phyloP scores from a whole-genome alignment of 2,329 filamentous ascomycete species.

The Nothophoma quercina region DNA sequence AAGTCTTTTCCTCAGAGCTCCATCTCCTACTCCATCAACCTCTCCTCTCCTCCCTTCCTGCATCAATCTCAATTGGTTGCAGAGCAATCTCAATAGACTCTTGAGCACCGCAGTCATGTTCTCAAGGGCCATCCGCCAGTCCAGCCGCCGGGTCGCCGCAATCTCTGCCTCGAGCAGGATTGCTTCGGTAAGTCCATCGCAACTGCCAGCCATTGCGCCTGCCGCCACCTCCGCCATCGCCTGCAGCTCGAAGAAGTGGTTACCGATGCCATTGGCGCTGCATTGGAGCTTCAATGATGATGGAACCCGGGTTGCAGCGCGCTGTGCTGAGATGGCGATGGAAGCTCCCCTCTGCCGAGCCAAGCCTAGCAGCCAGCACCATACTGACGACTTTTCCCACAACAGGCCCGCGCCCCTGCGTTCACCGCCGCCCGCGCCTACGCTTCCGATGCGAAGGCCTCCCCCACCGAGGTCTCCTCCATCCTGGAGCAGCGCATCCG shows the following conservation, averaged over 20 bases:
- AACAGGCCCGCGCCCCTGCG: slow-evolving; percentile 85
- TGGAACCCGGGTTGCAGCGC: slow-evolving; percentile 50
- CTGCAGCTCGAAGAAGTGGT: slow-evolving; percentile 43
- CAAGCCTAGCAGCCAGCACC: slow-evolving; percentile 31
- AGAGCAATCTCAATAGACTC: slow-evolving; percentile 51
- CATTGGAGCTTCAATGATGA: slow-evolving; percentile 44
- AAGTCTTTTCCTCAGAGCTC: slow-evolving; percentile 36
- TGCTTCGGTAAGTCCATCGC: slow-evolving; percentile 83
- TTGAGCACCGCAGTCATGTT: slow-evolving; percentile 75
- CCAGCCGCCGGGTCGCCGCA: slow-evolving; percentile 91
- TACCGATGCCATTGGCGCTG: slow-evolving; percentile 47
- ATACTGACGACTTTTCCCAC: slow-evolving; percentile 59
- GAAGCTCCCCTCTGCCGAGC: slow-evolving; percentile 46
- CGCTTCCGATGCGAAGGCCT: slow-evolving; percentile 90
- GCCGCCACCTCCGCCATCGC: slow-evolving; percentile 44
- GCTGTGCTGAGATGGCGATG: slow-evolving; percentile 26
- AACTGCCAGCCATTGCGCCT: slow-evolving; percentile 51
- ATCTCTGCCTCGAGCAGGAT: slow-evolving; percentile 91
- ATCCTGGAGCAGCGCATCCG: slow-evolving; percentile 99
- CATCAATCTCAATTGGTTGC: slow-evolving; percentile 55
- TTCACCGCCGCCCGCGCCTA: slow-evolving; percentile 83
- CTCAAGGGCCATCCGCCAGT: slow-evolving; percentile 97
- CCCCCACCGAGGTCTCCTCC: slow-evolving; percentile 97
- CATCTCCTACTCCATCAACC: slow-evolving; percentile 49
- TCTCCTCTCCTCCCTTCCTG: slow-evolving; percentile 51